A percentile compares a stretch with the other conserved stretches of the same genome.
These are phyloP conservation scores for Theobroma cacao DNA, from an alignment of 345 rosid species.

Conservation along the genomic window DNA sequence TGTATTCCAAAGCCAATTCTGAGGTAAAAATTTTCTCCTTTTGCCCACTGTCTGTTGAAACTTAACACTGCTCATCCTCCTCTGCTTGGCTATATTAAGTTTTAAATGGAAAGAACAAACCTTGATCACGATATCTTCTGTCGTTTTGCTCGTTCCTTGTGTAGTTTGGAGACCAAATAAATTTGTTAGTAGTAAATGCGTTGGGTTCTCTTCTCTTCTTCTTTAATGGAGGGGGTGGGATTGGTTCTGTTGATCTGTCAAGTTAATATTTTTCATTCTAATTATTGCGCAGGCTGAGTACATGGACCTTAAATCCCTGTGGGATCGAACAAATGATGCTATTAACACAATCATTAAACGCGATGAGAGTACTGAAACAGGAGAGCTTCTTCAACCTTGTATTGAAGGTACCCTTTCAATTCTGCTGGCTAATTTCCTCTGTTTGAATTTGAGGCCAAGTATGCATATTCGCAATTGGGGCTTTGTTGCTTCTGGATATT, in stretches of 20 bases:
- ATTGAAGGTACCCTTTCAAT: constrained; percentile 56
- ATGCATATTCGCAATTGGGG: neutral
- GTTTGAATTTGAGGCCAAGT: constrained; percentile 9
- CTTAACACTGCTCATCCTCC: neutral
- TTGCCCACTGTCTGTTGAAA: neutral
- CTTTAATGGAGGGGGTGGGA: neutral
- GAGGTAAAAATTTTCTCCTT: constrained; percentile 34
- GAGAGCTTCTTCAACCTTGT: constrained; percentile 64
- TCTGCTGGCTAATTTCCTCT: neutral
- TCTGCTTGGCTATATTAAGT: neutral
- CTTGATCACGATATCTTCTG: neutral
- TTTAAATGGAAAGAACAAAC: neutral
- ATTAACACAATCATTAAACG: constrained; percentile 60
- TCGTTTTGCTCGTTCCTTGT: neutral
- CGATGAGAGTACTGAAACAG: constrained; percentile 60
- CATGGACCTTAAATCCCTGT: constrained; percentile 53
- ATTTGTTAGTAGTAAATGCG: neutral
- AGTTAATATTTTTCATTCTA: constrained; percentile 13
- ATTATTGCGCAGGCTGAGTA: constrained; percentile 51
- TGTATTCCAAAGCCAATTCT: constrained; percentile 77
- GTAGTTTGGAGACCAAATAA: neutral
- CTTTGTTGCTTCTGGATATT: neutral
- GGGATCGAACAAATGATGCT: constrained; percentile 61
- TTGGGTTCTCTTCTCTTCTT: neutral
- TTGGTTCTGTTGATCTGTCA: constrained; percentile 7